Conservation (phyloP, 306 rosid species). For the Acacia acuminata region DNA sequence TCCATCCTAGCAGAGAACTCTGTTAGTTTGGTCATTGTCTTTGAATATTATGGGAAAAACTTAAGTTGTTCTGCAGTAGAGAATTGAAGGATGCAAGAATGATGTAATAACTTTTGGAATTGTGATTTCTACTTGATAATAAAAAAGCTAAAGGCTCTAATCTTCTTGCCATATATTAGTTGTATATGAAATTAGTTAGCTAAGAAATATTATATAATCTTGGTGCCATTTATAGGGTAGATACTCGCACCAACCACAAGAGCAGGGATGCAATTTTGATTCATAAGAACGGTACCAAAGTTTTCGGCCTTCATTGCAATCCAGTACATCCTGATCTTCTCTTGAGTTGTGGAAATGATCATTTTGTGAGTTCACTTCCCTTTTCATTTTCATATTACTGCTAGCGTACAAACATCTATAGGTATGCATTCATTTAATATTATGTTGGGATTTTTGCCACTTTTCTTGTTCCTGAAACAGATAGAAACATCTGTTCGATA, state of each 20-base stretch:
- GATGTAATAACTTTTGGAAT: not conserved
- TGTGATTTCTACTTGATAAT: constrained; percentile 16
- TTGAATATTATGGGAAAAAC: not conserved
- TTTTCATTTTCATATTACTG: not conserved
- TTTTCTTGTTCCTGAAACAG: not conserved
- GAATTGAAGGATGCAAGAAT: not conserved
- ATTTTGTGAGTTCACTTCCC: constrained; percentile 64
- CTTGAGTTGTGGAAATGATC: constrained; percentile 92
- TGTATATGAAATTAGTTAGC: not conserved
- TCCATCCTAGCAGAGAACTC: not conserved
- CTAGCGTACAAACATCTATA: not conserved
- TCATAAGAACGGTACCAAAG: constrained; percentile 87
- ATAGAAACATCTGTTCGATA: not conserved
- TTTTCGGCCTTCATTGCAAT: constrained; percentile 90
- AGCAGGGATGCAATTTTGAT: constrained; percentile 72
- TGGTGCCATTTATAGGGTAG: constrained; percentile 57
- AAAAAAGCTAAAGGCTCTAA: not conserved
- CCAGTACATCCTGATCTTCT: constrained; percentile 92
- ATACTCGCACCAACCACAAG: constrained; percentile 66
- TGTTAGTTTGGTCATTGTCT: not conserved
- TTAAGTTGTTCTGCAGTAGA: constrained; percentile 2
- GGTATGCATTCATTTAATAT: not conserved
- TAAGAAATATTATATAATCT: constrained; percentile 1
- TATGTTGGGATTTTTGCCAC: not conserved
- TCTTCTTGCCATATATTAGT: constrained; percentile 4